Percentiles rank a stretch among this genome's conserved stretches.
Evolutionary conservation across 2,329 filamentous ascomycete species (phyloP).

Genomic region (Pezicula neosporulosa): DNA sequence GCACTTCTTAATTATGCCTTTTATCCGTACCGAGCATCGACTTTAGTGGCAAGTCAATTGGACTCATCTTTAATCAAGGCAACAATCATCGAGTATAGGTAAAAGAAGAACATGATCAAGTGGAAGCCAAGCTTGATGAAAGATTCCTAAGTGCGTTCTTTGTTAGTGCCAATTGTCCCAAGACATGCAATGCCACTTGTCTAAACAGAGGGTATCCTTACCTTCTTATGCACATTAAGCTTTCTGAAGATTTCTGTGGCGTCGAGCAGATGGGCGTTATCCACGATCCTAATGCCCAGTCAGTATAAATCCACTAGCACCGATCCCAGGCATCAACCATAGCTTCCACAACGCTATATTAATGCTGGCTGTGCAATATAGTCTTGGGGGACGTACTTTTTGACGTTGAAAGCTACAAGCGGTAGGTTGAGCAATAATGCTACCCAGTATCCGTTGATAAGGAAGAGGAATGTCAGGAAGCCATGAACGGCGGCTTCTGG

Average conservation of each 20-base stretch:
- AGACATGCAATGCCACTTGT: too few relatives aligned
- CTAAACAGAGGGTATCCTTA: slow-evolving; percentile 32
- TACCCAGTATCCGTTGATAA: slow-evolving; percentile 99
- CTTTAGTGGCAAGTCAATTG: slow-evolving; percentile 52
- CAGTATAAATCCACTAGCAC: slow-evolving; percentile 22
- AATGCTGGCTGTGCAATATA: background rate
- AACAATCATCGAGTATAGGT: slow-evolving; percentile 77
- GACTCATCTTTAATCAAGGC: slow-evolving; percentile 94
- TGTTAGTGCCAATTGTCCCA: too few relatives aligned
- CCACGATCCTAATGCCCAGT: slow-evolving; percentile 69
- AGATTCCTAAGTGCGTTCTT: slow-evolving; percentile 65
- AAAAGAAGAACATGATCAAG: slow-evolving; percentile 99
- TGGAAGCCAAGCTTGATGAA: slow-evolving; percentile 99
- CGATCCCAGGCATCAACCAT: background rate
- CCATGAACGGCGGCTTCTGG: slow-evolving; percentile 97
- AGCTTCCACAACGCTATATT: background rate
- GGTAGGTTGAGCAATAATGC: slow-evolving; percentile 89
- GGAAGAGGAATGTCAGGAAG: slow-evolving; percentile 90
- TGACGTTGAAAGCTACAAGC: slow-evolving; percentile 87
- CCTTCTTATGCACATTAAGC: slow-evolving; percentile 98
- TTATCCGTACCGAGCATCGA: slow-evolving; percentile 18
- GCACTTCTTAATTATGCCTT: slow-evolving; percentile 11
- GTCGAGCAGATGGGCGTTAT: slow-evolving; percentile 95
- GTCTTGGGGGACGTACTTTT: slow-evolving; percentile 72
- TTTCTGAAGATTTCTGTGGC: slow-evolving; percentile 99